Conservation (phyloP, 352 stramenopile genomes). For the Globisporangium cystogenes region DNA sequence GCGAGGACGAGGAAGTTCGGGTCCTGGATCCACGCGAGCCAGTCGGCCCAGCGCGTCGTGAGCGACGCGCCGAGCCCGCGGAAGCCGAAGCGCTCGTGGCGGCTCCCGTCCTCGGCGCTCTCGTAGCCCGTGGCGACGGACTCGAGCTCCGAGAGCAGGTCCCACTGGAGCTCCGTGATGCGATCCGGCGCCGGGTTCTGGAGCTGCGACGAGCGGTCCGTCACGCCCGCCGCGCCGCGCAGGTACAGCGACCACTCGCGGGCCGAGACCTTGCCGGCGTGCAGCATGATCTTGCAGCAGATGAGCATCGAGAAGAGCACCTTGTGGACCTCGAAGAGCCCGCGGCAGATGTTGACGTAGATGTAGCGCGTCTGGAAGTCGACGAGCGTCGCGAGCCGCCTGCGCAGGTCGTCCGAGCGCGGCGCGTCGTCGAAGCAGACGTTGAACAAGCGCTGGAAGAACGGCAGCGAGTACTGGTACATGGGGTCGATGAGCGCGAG, state of each 20-base stretch:
- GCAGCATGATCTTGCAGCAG: constrained; percentile 91
- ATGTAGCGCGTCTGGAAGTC: constrained; percentile 89
- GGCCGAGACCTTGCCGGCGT: constrained; percentile 60
- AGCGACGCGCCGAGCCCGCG: constrained; percentile 65
- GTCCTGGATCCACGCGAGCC: constrained; percentile 53
- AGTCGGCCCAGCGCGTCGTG: constrained; percentile 44
- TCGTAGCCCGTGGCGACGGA: constrained; percentile 30
- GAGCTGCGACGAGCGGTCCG: constrained; percentile 15
- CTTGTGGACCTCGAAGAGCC: constrained; percentile 93
- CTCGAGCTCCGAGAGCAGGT: constrained; percentile 76
- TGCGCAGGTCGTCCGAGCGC: constrained; percentile 41
- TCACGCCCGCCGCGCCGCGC: constrained; percentile 35
- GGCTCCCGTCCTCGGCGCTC: constrained; percentile 2
- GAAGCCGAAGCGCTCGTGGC: constrained; percentile 33
- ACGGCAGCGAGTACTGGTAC: constrained; percentile 95
- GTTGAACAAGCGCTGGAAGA: constrained; percentile 91
- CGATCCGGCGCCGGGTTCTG: constrained; percentile 61
- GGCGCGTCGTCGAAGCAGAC: constrained; percentile 86
- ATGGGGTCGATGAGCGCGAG: constrained; percentile 92
- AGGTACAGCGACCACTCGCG: constrained; percentile 90
- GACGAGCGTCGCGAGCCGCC: constrained; percentile 79
- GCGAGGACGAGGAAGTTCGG: constrained; percentile 29
- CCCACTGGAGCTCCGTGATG: constrained; percentile 79
- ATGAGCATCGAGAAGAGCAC: constrained; percentile 93
- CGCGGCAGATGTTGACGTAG: constrained; percentile 93